phyloP scores from a whole-genome alignment of 2,329 filamentous ascomycete species.

The Xylaria sp. region DNA sequence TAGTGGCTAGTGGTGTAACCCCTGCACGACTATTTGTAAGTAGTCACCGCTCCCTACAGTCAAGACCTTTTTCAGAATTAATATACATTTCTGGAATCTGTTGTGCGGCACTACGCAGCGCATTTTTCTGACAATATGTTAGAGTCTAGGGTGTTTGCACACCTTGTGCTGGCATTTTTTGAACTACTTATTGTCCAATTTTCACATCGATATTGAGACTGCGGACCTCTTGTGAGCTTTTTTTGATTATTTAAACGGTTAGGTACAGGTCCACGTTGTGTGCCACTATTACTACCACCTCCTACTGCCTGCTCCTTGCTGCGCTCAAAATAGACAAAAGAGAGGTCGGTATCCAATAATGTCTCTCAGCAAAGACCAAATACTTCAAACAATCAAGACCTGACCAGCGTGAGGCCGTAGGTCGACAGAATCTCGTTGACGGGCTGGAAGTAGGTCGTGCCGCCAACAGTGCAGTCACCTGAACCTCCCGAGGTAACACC shows the following conservation, averaged over 20 bases:
- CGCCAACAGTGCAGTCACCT: conserved; percentile 52
- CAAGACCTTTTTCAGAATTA: no score
- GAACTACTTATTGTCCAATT: no score
- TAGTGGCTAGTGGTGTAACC: no score
- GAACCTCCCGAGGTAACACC: conserved; percentile 56
- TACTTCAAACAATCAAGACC: conserved; percentile 36
- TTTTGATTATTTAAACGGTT: conserved; percentile 13
- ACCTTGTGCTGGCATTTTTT: no score
- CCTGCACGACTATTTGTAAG: no score
- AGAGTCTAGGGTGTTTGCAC: no score
- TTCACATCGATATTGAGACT: not conserved
- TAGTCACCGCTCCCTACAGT: no score
- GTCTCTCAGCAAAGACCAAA: not conserved
- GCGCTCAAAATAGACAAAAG: not conserved
- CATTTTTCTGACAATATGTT: no score
- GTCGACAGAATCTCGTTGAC: conserved; percentile 55
- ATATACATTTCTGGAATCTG: no score
- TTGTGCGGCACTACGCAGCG: no score
- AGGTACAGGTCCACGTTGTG: conserved; percentile 21
- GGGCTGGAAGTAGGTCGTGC: conserved; percentile 55
- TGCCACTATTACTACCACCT: conserved; percentile 7
- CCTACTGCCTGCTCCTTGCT: not conserved
- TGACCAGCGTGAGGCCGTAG: conserved; percentile 50
- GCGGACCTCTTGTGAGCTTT: not conserved
- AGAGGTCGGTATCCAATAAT: conserved; percentile 1